A percentile compares a stretch with the other conserved stretches of the same genome.
These are phyloP conservation scores for Nowakowskiella sp. DNA, from an alignment of 192 early-diverging fungal genomes.

Conservation along the genomic window DNA sequence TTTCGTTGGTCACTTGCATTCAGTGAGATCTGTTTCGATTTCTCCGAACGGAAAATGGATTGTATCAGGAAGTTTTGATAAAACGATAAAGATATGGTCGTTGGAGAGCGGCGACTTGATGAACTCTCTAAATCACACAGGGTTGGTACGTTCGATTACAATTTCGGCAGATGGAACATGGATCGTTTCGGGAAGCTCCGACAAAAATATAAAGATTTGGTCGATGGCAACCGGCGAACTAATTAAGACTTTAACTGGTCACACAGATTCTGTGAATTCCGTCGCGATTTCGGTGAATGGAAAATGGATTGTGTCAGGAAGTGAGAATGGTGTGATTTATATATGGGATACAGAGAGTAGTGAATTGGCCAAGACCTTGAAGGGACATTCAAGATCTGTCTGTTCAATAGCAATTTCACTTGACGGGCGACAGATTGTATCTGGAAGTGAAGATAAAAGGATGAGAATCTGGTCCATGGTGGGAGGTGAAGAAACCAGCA, in stretches of 20 bases:
- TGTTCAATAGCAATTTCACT: slow-evolving; percentile 7
- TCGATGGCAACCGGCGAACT: not conserved
- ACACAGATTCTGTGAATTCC: slow-evolving; percentile 9
- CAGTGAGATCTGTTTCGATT: slow-evolving; percentile 8
- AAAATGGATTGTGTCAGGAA: slow-evolving; percentile 66
- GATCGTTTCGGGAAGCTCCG: slow-evolving; percentile 1
- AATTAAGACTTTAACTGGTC: not conserved
- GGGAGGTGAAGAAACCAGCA: too few species aligned
- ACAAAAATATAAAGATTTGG: not conserved
- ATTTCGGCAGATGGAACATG: slow-evolving; percentile 63
- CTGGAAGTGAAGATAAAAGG: slow-evolving; percentile 8
- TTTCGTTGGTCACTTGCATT: slow-evolving; percentile 6
- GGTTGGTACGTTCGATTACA: slow-evolving; percentile 10
- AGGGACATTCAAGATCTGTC: slow-evolving; percentile 1
- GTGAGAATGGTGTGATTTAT: too few species aligned
- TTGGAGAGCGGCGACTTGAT: not conserved
- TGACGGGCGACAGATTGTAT: slow-evolving; percentile 5
- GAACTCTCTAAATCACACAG: slow-evolving; percentile 8
- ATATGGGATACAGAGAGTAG: not conserved
- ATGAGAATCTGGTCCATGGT: too few species aligned
- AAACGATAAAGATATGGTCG: slow-evolving; percentile 2
- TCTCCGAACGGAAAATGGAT: slow-evolving; percentile 3
- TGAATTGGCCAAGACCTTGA: not conserved
- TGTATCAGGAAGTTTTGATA: slow-evolving; percentile 2
- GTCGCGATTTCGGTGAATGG: slow-evolving; percentile 58